Evolutionary conservation across 768 basidiomycete species (phyloP), one percentile per base, ranked within the genome.

Genomic region (Sarcodon sp.): DNA sequence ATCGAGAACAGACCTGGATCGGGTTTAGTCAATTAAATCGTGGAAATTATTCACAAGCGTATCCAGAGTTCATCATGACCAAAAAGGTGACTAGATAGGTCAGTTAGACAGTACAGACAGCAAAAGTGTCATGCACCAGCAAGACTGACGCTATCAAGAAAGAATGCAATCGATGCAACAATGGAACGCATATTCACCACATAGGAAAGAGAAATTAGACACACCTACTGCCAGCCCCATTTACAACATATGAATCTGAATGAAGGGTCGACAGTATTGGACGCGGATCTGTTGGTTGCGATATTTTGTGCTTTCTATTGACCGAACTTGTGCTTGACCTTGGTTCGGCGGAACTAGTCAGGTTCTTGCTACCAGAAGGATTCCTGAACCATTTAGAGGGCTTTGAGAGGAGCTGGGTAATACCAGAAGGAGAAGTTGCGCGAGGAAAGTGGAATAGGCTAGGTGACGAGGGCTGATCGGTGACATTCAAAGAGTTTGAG

Each of bases 201-300:
- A 35, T 1, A 33, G 21, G 11, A 35, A 32, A 13, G 12, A 15
- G 15, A 33, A 15, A 18, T 34, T n/a, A 33, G 44, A 36, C 50
- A 16, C 7, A 44, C 33, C 33, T 37, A 45, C 50, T 50, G 12
- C 21, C 21, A 27, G 11, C 16, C 34, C 46, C 47, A 27, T 27
- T 27, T 27, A 27, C 21, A 3, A 47, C 31, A 37, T 37, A 34
- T 46, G 13, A 49, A 34, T 83, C 78, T 15, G 61, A 57, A 53
- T 65, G 66, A 41, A 70, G 54, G 13, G 62, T 64, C 3, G 64
- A 54, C 53, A 83, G 62, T 47, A 89, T 82, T 3, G 85, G 87
- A 16, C 87, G 67, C 7, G 85, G 87, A 56, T 89, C 87, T 4
- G 85, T 87, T 1, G 87, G 87, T 43, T 81, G 79, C 33, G 87